Conservation (phyloP, 768 basidiomycete species). For the Pleurotus platypus region DNA sequence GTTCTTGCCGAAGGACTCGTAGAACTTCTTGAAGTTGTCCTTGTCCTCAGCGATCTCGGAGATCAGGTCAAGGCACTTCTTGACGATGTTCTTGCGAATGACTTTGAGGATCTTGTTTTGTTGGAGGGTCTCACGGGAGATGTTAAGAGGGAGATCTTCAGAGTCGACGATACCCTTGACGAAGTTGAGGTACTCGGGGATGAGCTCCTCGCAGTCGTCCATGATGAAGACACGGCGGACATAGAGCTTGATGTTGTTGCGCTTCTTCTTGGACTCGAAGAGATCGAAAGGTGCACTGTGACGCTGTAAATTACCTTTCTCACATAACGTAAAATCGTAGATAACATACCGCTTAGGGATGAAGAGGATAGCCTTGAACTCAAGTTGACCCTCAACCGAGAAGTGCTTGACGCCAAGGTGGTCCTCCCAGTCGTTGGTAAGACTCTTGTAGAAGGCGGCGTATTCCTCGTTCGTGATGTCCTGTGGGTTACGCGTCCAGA, state of each 20-base stretch:
- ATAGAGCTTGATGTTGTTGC: conserved; percentile 99
- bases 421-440: conserved; percentile 99
- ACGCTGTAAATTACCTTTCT: conserved; percentile 8
- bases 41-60: conserved; percentile 98
- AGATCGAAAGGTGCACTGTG: conserved; percentile 94
- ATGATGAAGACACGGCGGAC: conserved; percentile 99
- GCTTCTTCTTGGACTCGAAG: conserved; percentile 99
- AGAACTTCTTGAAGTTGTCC: conserved; percentile 97
- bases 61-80: conserved; percentile 95
- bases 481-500: conserved; percentile 97
- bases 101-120: conserved; percentile 99
- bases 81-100: conserved; percentile 98
- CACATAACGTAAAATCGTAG: background rate
- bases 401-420: conserved; percentile 99
- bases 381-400: conserved; percentile 99
- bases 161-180: conserved; percentile 99
- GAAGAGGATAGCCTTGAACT: conserved; percentile 99
- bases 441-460: conserved; percentile 96
- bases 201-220: conserved; percentile 99
- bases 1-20: conserved; percentile 99
- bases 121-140: conserved; percentile 99
- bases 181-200: conserved; percentile 99
- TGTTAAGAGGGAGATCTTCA: conserved; percentile 99
- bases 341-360: conserved; percentile 84
- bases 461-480: conserved; percentile 96